phyloP scores from a whole-genome alignment of 1,284 basidiomycete species.

The Earliella scabrosa region DNA sequence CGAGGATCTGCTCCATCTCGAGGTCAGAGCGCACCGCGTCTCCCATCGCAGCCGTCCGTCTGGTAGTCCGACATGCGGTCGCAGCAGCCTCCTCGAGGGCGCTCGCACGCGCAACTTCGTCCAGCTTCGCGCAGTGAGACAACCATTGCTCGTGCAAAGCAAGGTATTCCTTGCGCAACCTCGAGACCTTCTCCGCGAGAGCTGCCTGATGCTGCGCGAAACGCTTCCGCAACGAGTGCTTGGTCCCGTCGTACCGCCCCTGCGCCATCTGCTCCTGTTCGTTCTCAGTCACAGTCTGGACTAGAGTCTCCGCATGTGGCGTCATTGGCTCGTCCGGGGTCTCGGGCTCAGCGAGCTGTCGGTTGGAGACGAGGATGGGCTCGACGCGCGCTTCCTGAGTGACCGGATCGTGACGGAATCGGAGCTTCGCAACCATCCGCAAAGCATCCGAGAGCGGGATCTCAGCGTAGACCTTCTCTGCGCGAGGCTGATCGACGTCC shows the following conservation, averaged over 20 bases:
- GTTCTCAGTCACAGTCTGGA: constrained; percentile 51
- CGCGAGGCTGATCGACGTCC: neutral
- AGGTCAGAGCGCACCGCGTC: constrained; percentile 94
- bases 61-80: constrained; percentile 69
- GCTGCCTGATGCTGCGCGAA: constrained; percentile 57
- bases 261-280: constrained; percentile 39
- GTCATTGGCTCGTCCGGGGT: constrained; percentile 12
- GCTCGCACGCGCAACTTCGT: constrained; percentile 46
- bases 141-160: constrained; percentile 73
- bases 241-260: constrained; percentile 44
- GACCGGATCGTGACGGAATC: constrained; percentile 61
- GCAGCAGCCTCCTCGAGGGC: constrained; percentile 50
- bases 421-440: constrained; percentile 61
- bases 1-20: constrained; percentile 97
- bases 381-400: constrained; percentile 62
- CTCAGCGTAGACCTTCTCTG: constrained; percentile 12
- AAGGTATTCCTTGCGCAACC: constrained; percentile 70
- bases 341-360: constrained; percentile 43
- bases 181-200: constrained; percentile 57
- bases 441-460: constrained; percentile 59
- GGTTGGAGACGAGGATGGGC: constrained; percentile 66
- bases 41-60: constrained; percentile 77
- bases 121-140: constrained; percentile 70
- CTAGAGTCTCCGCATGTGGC: constrained; percentile 41
- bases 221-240: constrained; percentile 53